phyloP scores from a whole-genome alignment of 352 stramenopile genomes.

The Phytophthora parvispora region DNA sequence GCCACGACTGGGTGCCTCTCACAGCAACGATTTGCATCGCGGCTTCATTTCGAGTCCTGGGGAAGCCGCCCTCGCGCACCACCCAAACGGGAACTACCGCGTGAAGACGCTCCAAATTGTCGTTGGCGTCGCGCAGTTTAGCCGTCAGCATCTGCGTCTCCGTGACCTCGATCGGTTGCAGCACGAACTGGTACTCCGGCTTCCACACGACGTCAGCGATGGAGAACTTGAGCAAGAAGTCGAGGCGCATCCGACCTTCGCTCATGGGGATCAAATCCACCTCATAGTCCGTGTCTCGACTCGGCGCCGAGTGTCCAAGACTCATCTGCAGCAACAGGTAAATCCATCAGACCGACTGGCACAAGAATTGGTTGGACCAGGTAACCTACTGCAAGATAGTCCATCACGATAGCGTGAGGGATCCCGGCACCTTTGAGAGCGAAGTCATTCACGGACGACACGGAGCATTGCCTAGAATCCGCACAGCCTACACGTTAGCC shows the following conservation, averaged over 20 bases:
- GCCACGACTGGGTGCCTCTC: conserved; percentile 23
- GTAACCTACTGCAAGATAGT: conserved; percentile 29
- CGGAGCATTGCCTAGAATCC: conserved; percentile 27
- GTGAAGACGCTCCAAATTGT: conserved; percentile 33
- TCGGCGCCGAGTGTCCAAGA: conserved; percentile 8
- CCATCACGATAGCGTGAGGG: conserved; percentile 34
- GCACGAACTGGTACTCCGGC: conserved; percentile 40
- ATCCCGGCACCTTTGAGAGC: conserved; percentile 34
- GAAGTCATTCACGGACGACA: conserved; percentile 38
- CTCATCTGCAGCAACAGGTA: conserved; percentile 22
- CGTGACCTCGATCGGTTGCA: conserved; percentile 33
- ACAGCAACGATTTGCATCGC: conserved; percentile 24
- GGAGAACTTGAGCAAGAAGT: conserved; percentile 34
- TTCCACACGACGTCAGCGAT: conserved; percentile 34
- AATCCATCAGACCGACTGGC: too few species aligned
- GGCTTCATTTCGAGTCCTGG: conserved; percentile 4
- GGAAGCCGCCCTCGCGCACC: not conserved
- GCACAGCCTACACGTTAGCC: not conserved
- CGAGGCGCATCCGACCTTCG: conserved; percentile 30
- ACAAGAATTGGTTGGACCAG: not conserved
- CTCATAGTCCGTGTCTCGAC: conserved; percentile 14
- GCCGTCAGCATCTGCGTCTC: conserved; percentile 37
- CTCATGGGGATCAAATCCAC: conserved; percentile 35
- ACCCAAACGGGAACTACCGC: conserved; percentile 34
- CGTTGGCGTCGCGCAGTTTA: conserved; percentile 32